Percentiles rank a stretch among this genome's conserved stretches.
These are phyloP conservation scores for Leishmania braziliensis DNA, from an alignment of 208 protist genomes.

Conservation along the genomic window DNA sequence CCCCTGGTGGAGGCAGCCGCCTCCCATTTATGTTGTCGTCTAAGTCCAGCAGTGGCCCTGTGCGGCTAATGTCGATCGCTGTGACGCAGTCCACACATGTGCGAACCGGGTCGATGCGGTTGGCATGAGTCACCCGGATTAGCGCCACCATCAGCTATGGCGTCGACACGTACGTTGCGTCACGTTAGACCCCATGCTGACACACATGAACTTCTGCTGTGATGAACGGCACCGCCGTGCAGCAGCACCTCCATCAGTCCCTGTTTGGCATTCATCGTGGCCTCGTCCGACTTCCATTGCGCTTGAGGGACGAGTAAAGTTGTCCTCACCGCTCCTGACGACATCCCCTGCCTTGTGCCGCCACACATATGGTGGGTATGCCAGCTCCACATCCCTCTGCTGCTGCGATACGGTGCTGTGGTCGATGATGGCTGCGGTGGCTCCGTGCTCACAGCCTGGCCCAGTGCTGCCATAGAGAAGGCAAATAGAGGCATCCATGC, in stretches of 20 bases:
- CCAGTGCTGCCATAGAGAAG: slow-evolving; percentile 27
- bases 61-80: slow-evolving; percentile 44
- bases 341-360: slow-evolving; percentile 22
- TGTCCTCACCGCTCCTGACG: slow-evolving; percentile 10
- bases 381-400: slow-evolving; percentile 8
- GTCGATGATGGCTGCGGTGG: slow-evolving; percentile 19
- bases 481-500: slow-evolving; percentile 33
- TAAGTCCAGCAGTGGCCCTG: slow-evolving; percentile 42
- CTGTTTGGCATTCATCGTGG: slow-evolving; percentile 37
- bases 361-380: slow-evolving; percentile 14
- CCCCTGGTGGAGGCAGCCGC: neutral
- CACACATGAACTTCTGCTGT: slow-evolving; percentile 35
- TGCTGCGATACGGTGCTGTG: slow-evolving; percentile 9
- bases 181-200: slow-evolving; percentile 32
- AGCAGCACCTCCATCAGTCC: slow-evolving; percentile 52
- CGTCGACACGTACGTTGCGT: slow-evolving; percentile 40
- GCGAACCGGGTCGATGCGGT: slow-evolving; percentile 22
- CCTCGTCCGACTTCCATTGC: slow-evolving; percentile 13
- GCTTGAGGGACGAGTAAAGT: neutral
- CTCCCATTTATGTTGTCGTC: slow-evolving; percentile 20
- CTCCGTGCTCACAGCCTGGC: slow-evolving; percentile 6
- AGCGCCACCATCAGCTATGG: slow-evolving; percentile 33
- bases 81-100: slow-evolving; percentile 33
- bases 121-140: slow-evolving; percentile 27
- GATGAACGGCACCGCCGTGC: slow-evolving; percentile 18